Base-by-base conservation (phyloP, 306 rosid species). In the Prinsepia uniflora region DNA sequence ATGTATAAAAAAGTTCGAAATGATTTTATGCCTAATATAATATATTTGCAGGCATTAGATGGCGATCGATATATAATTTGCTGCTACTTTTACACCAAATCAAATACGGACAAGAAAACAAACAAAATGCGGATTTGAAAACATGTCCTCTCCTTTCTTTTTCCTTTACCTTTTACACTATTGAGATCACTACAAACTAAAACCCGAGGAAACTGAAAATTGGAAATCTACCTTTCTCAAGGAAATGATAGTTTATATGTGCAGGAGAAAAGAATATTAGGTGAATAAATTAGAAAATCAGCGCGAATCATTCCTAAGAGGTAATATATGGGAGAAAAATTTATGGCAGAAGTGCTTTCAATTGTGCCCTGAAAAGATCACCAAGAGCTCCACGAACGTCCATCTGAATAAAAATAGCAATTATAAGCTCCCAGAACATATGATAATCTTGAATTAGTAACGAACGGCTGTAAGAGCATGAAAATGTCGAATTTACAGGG, bases 331-430 rank as follows among this genome's bases (percentile, higher is more conserved):
- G 13, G 40, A 14, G 12, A 30, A 14, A 49, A 30, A 19, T 3
- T 74, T 89, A 89, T 18, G 97, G 93, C 77, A 91, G 78, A 48
- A 91, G 96, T 72, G 97, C 86, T 86, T 95, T 95, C 78, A 95
- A 46, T 67, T 95, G 99, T 44, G 92, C 89, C 84, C 80, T 86
- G 84, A 91, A 91, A 62, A 95, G 85, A 82, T 95, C 96, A 48
- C 91, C 99, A 39, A 95, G 97, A 42, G 96, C 93, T 77, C 96
- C 97, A 41, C 99, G 97, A 71, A 95, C 78, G 68, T 95, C 97
- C 92, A 95, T 91, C 99, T 95, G 91, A 78, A 78, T 63, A 81
- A 75, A 81, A 8, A 79, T 66, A 73, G 69, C 36, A 14, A 68
- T 6, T 4, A 65, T 57, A 48, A 69, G 63, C 63, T 63, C 19